phyloP scores from a whole-genome alignment of 768 basidiomycete species.

The Clitopilus hobsonii region DNA sequence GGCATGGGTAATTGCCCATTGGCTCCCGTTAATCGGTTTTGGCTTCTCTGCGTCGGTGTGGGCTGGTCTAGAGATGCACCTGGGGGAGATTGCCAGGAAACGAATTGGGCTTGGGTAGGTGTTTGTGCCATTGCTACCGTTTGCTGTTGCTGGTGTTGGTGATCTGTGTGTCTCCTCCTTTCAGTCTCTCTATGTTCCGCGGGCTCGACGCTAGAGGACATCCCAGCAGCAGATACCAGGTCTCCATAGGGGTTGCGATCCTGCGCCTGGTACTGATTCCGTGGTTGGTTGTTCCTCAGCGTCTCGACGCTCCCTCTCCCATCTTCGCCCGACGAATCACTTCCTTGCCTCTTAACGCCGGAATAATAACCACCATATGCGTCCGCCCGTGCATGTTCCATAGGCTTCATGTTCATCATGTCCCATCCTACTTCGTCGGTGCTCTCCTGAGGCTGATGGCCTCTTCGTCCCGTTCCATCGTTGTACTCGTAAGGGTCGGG shows the following conservation, averaged over 20 bases:
- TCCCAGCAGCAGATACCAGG: background rate
- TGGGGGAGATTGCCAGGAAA: background rate
- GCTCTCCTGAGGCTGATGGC: constrained; percentile 15
- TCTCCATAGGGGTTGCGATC: background rate
- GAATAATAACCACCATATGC: constrained; percentile 1
- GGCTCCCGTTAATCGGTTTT: background rate
- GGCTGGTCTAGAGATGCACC: background rate
- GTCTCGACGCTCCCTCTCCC: background rate
- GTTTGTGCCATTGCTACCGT: background rate
- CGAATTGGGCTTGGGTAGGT: background rate
- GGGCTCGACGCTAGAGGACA: background rate
- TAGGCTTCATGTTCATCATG: constrained; percentile 7
- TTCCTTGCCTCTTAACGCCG: background rate
- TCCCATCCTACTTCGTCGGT: constrained; percentile 31
- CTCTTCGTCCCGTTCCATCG: constrained; percentile 7
- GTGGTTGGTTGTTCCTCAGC: background rate
- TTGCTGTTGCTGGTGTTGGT: background rate
- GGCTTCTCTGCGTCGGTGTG: background rate
- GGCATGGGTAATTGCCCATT: background rate
- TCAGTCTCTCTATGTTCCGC: background rate
- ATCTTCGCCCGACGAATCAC: background rate
- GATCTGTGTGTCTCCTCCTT: background rate
- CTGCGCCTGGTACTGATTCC: too few relatives aligned
- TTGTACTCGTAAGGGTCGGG: constrained; percentile 5
- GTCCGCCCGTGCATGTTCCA: constrained; percentile 9